These are phyloP conservation scores for Nigrospora oryzae DNA, from an alignment of 2,329 filamentous ascomycete species.

Conservation along the genomic window DNA sequence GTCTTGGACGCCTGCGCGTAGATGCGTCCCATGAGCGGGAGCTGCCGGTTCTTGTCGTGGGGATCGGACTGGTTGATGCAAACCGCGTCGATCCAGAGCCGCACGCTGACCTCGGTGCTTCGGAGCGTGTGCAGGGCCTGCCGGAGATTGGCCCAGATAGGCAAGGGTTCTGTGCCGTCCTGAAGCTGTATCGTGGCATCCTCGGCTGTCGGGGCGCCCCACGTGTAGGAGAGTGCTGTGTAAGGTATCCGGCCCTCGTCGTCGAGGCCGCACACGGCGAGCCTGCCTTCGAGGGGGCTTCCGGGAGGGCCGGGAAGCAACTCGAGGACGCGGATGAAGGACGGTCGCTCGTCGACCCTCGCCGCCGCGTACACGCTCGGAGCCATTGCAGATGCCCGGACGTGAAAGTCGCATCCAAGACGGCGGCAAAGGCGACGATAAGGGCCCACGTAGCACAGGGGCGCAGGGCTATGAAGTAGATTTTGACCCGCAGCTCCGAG, in stretches of 20 bases:
- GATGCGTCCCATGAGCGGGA: conserved; percentile 5
- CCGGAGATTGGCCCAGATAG: neutral
- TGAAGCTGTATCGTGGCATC: neutral
- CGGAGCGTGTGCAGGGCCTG: neutral
- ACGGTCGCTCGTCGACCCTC: neutral
- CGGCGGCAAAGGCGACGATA: too few relatives aligned
- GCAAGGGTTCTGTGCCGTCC: neutral
- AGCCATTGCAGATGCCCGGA: neutral
- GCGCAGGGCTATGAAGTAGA: too few relatives aligned
- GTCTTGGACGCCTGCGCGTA: conserved; percentile 1
- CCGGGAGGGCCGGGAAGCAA: neutral
- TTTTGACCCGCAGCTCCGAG: too few relatives aligned
- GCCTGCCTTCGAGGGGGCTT: neutral
- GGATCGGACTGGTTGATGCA: conserved; percentile 6
- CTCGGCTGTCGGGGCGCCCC: neutral
- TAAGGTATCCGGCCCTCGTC: neutral
- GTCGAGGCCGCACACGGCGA: neutral
- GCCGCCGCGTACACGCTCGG: neutral
- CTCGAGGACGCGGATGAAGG: neutral
- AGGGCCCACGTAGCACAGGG: too few relatives aligned
- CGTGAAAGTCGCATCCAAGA: too few relatives aligned
- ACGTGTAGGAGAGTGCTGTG: neutral
- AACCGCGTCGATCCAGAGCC: conserved; percentile 7
- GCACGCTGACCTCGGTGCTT: neutral
- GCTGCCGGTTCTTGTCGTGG: conserved; percentile 1